A percentile compares a stretch with the other conserved stretches of the same genome.
Conservation (phyloP, 2,329 filamentous ascomycete species). For the Plenodomus biglobosus region DNA sequence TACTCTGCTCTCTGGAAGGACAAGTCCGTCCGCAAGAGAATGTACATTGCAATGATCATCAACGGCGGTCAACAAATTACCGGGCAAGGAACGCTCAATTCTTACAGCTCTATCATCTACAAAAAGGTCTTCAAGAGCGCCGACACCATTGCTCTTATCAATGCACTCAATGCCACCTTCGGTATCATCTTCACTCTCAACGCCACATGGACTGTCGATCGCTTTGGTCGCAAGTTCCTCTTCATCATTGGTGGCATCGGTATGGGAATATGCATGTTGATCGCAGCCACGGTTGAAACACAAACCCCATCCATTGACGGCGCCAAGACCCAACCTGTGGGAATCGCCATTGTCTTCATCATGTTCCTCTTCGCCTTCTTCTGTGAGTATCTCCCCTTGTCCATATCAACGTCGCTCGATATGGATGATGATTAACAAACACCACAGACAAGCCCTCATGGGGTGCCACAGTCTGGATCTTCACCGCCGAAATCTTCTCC, state of each 20-base stretch:
- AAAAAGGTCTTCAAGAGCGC: slow-evolving; percentile 64
- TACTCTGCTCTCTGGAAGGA: slow-evolving; percentile 72
- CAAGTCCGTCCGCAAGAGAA: slow-evolving; percentile 66
- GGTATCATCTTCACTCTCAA: slow-evolving; percentile 74
- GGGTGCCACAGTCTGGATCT: slow-evolving; percentile 72
- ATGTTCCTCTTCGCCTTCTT: slow-evolving; percentile 67
- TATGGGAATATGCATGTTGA: slow-evolving; percentile 71
- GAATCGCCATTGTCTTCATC: slow-evolving; percentile 68
- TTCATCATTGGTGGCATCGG: slow-evolving; percentile 68
- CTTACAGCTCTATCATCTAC: slow-evolving; percentile 73
- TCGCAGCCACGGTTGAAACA: slow-evolving; percentile 60
- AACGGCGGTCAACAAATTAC: slow-evolving; percentile 73
- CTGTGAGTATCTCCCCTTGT: slow-evolving; percentile 47
- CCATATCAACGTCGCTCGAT: slow-evolving; percentile 2
- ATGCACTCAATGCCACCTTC: slow-evolving; percentile 72
- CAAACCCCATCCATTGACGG: slow-evolving; percentile 59
- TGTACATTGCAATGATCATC: slow-evolving; percentile 65
- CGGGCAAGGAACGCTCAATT: slow-evolving; percentile 71
- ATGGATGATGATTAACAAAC: slow-evolving; percentile 21
- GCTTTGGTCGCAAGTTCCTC: slow-evolving; percentile 69
- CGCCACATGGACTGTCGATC: slow-evolving; percentile 71
- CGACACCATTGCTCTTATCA: slow-evolving; percentile 67
- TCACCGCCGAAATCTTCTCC: slow-evolving; percentile 68
- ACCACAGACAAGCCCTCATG: slow-evolving; percentile 64
- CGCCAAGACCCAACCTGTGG: slow-evolving; percentile 61